A percentile compares a stretch with the other conserved stretches of the same genome.
phyloP scores from a whole-genome alignment of 1,139 yeast genomes.

The Trichomonascaceae sp. region DNA sequence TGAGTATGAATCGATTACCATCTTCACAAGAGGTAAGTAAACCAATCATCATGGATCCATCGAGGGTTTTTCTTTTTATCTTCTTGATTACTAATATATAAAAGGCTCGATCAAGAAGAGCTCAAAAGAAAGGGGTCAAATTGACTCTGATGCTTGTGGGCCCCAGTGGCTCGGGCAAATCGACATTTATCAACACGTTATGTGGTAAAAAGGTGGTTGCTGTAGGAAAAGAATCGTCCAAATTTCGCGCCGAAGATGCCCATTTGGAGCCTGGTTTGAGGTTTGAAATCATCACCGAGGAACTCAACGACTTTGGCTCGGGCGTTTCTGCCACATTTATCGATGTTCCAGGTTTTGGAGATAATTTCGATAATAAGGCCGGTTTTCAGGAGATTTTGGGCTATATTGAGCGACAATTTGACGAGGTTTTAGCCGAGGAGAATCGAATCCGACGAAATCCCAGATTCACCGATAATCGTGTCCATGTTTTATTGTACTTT shows the following conservation, averaged over 20 bases:
- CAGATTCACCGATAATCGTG: constrained; percentile 67
- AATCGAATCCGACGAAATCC: constrained; percentile 88
- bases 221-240: constrained; percentile 24
- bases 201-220: constrained; percentile 79
- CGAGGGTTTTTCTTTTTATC: no score
- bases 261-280: constrained; percentile 45
- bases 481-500: constrained; percentile 66
- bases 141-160: constrained; percentile 82
- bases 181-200: constrained; percentile 76
- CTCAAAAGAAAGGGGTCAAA: constrained; percentile 77
- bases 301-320: constrained; percentile 51
- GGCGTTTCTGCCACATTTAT: constrained; percentile 57
- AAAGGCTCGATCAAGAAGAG: constrained; percentile 64
- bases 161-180: constrained; percentile 74
- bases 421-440: constrained; percentile 89
- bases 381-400: constrained; percentile 63
- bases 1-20: constrained; percentile 12
- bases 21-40: constrained; percentile 6
- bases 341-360: constrained; percentile 81
- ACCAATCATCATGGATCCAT: not conserved
- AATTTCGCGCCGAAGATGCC: constrained; percentile 39
- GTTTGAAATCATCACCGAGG: constrained; percentile 38
- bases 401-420: constrained; percentile 84
- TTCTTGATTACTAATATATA: constrained; percentile 4
- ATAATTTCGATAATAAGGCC: constrained; percentile 57